Percentiles rank a stretch among this genome's conserved stretches.
These are phyloP conservation scores for Saccharomycopsis schoenii DNA, from an alignment of 805 yeast genomes.

Conservation along the genomic window DNA sequence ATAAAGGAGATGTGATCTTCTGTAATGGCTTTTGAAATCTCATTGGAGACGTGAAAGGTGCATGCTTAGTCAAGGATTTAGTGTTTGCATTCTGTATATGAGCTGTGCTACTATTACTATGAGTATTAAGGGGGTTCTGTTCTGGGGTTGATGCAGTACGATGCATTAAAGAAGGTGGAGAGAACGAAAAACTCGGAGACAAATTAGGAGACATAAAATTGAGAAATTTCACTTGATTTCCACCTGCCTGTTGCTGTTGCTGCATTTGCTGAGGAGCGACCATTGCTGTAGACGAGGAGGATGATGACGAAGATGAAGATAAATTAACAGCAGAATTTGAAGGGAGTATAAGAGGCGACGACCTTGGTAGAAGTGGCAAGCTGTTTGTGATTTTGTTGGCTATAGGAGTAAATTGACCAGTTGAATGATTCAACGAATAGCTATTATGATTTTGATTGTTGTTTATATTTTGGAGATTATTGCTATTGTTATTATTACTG, in stretches of 20 bases:
- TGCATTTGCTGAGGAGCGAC: not conserved
- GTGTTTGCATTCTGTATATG: not conserved
- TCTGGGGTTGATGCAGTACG: not conserved
- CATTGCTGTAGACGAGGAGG: not conserved
- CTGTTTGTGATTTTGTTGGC: not conserved
- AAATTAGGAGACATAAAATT: not conserved
- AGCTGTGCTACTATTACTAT: not conserved
- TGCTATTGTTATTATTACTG: slow-evolving; percentile 2
- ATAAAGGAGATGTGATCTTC: slow-evolving; percentile 54
- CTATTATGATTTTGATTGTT: not conserved
- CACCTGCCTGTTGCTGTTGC: slow-evolving; percentile 40
- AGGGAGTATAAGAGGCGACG: not conserved
- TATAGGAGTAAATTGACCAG: not conserved
- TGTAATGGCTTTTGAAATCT: slow-evolving; percentile 59
- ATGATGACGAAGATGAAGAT: not conserved
- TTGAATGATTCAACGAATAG: slow-evolving; percentile 9
- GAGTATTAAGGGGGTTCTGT: not conserved
- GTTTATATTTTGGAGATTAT: not conserved
- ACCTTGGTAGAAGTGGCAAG: not conserved
- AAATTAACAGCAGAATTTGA: not conserved
- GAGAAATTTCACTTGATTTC: not conserved
- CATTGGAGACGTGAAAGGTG: slow-evolving; percentile 57
- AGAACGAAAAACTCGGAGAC: not conserved
- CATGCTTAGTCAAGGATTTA: not conserved
- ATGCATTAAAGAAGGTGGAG: not conserved